phyloP scores from a whole-genome alignment of 768 basidiomycete species.

The Hericium rajendrae region DNA sequence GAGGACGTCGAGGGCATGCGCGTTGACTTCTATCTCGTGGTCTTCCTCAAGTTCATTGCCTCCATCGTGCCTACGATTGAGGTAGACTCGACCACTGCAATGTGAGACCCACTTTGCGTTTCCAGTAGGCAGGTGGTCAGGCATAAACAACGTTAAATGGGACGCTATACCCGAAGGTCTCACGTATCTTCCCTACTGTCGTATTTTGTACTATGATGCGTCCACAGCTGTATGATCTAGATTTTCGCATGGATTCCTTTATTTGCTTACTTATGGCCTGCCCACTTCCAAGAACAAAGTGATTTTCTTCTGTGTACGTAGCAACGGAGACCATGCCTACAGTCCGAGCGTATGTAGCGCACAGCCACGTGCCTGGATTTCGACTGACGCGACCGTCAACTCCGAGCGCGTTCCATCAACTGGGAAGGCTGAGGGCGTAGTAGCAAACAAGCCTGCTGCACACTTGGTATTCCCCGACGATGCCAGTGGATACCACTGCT shows the following conservation, averaged over 20 bases:
- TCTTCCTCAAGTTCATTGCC: constrained; percentile 98
- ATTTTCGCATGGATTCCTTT: not conserved
- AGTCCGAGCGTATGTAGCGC: no score
- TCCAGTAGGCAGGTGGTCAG: not conserved
- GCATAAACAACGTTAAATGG: not conserved
- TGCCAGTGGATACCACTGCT: constrained; percentile 25
- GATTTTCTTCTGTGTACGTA: no score
- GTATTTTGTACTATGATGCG: not conserved
- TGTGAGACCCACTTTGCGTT: constrained; percentile 14
- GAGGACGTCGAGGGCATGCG: constrained; percentile 84
- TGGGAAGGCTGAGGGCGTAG: not conserved
- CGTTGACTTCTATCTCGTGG: constrained; percentile 96
- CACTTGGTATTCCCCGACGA: not conserved
- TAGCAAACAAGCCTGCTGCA: not conserved
- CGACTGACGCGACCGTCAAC: no score
- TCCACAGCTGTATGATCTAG: not conserved
- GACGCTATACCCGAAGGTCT: constrained; percentile 1
- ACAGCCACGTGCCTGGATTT: no score
- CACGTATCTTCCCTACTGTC: not conserved
- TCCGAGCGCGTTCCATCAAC: no score
- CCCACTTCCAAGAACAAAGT: no score
- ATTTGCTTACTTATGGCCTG: not conserved
- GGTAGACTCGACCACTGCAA: constrained; percentile 79
- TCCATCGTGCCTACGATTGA: constrained; percentile 98
- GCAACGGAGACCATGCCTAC: no score